phyloP scores from a whole-genome alignment of 2,329 filamentous ascomycete species.

The Monosporascus sp. region DNA sequence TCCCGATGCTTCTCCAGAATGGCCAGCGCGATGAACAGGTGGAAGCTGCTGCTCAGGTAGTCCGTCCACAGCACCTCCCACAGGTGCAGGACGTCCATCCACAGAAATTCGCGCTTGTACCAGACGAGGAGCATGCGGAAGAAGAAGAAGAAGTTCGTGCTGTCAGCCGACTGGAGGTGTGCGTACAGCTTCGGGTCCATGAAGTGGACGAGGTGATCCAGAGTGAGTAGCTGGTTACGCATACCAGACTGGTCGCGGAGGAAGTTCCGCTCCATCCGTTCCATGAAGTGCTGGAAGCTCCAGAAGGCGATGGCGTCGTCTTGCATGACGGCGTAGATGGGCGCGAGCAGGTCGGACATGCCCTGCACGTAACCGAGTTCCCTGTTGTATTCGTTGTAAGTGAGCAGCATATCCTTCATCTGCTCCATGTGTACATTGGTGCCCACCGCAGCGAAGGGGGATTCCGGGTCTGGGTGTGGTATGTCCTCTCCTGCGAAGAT shows the following conservation, averaged over 20 bases:
- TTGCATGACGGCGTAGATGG: constrained; percentile 95
- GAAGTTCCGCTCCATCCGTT: constrained; percentile 96
- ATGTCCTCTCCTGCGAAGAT: constrained; percentile 96
- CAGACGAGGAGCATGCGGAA: constrained; percentile 98
- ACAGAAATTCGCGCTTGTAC: constrained; percentile 97
- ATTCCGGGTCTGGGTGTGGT: constrained; percentile 92
- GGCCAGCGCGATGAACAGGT: constrained; percentile 88
- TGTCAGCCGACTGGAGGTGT: constrained; percentile 84
- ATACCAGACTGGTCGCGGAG: constrained; percentile 94
- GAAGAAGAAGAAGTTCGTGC: constrained; percentile 99
- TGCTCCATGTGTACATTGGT: constrained; percentile 98
- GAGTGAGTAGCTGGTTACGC: constrained; percentile 81
- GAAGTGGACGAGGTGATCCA: constrained; percentile 93
- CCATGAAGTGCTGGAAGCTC: constrained; percentile 95
- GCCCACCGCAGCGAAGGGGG: constrained; percentile 85
- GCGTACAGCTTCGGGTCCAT: constrained; percentile 94
- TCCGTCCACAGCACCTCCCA: constrained; percentile 98
- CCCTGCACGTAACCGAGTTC: constrained; percentile 96
- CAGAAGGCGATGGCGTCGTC: constrained; percentile 97
- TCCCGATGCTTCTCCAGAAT: constrained; percentile 95
- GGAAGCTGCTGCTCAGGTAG: constrained; percentile 81
- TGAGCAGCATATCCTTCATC: constrained; percentile 98
- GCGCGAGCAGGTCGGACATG: constrained; percentile 94
- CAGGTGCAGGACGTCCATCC: constrained; percentile 77
- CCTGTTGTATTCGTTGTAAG: constrained; percentile 97